Evolutionary conservation across 2,329 filamentous ascomycete genomes (phyloP), one percentile per base, ranked within the genome.

Genomic region (Colletotrichum musae): DNA sequence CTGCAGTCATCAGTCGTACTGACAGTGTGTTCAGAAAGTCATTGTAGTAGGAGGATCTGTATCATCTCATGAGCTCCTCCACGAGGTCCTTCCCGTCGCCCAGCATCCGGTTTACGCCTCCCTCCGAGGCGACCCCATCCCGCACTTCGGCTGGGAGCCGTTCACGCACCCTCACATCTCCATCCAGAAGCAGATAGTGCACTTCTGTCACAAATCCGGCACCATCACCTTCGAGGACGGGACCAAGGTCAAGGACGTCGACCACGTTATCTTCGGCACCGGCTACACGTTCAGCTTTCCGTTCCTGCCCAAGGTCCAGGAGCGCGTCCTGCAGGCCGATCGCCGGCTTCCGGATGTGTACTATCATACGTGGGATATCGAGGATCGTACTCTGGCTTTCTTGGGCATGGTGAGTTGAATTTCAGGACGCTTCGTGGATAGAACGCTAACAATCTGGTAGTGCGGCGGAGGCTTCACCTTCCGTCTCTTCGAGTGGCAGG

Each of bases 201-300:
- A 78, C 5, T 75, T 87, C 6, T 77, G 77, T 12, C 74, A 79
- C 0, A 62, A 70, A 50, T 72, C 73, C 0, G 77, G 83, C 21
- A 80, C 77, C 0, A 81, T 89, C 0, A 77, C 83, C 39, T 89
- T 90, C 58, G 81, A 82, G 52, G 86, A 90, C 58, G 87, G 87
- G 0, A 83, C 82, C 0, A 78, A 73, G 0, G 76, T 87, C 0
- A 74, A 82, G 0, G 79, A 84, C 5, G 83, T 90, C 9, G 88
- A 91, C 71, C 76, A 86, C 59, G 81, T 91, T 32, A 84, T 91
- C 48, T 89, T 90, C 64, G 88, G 86, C 4, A 91, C 88, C 0
- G 88, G 88, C 0, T 90, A 89, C 73, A 84, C 83, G 0, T 90
- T 87, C 83, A 87, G 85, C 2, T 75, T 89, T 0, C 87, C 87